Conservation (phyloP, 371 early-diverging fungal genomes). For the Batrachochytrium dendrobatidis region DNA sequence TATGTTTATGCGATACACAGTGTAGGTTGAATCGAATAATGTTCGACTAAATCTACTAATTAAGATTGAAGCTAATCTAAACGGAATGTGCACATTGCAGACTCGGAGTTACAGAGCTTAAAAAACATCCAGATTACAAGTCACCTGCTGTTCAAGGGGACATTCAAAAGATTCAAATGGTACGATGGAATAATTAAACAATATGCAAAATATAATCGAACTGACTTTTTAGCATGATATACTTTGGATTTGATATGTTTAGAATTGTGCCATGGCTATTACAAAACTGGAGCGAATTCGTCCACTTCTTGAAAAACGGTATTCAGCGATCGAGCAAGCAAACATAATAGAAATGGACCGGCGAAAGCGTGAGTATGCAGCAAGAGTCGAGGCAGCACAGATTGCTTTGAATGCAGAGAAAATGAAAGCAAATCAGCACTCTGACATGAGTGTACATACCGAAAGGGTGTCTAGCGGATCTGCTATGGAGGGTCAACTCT, state of each 20-base stretch:
- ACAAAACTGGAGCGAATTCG: neutral
- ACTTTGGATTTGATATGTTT: too few species aligned
- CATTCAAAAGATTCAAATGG: slow-evolving; percentile 28
- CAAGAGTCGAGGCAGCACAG: neutral
- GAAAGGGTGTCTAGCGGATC: too few species aligned
- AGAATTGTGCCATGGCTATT: too few species aligned
- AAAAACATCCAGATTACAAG: slow-evolving; percentile 45
- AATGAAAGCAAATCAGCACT: too few species aligned
- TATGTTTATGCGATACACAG: slow-evolving; percentile 8
- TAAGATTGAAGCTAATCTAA: neutral
- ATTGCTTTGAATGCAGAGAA: too few species aligned
- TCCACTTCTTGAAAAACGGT: slow-evolving; percentile 13
- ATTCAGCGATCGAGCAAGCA: slow-evolving; percentile 43
- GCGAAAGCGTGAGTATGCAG: neutral
- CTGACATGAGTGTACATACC: too few species aligned
- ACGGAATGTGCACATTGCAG: slow-evolving; percentile 22
- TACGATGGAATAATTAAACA: too few species aligned
- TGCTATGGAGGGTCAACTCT: too few species aligned
- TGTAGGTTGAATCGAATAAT: too few species aligned
- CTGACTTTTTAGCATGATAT: too few species aligned
- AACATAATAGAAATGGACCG: slow-evolving; percentile 40
- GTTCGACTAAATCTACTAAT: too few species aligned
- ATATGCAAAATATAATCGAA: too few species aligned
- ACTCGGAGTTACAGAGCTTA: slow-evolving; percentile 46
- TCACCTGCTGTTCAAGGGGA: slow-evolving; percentile 33